Base-by-base conservation (phyloP, 371 early-diverging fungal genomes). In the Lichtheimia ramosa region DNA sequence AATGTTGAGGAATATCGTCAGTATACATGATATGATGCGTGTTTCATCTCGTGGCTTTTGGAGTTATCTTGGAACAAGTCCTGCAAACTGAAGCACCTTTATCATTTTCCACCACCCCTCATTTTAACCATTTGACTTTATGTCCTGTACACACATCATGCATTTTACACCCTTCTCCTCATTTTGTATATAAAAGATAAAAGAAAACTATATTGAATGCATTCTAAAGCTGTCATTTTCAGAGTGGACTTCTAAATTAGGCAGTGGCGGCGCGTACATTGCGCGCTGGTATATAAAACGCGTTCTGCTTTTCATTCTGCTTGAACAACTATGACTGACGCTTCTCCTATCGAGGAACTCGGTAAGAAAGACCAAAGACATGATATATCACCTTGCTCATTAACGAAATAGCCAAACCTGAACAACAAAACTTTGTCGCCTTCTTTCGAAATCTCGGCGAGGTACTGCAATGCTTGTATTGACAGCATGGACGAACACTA, bases 31-130 rank as follows among this genome's bases (percentile, higher is more conserved):
- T 51, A 89, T 93, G 68, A 87, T 91, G 51, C 73, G 88, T n/a
- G 94, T 94, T n/a, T 84, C 81, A 39, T 74, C 80, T 1, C 84
- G 88, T 57, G 87, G 89, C 7, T 93, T 91, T 57, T 91, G 89
- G 86, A 83, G 88, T 55, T 88, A 85, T 56, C 70, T 88, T 43
- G 62, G 62, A 16, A 62, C 62, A 18, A 39, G 53, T 15, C 21
- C 46, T 46, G 34, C 34, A 1, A 34, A 34, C 8, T 34, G 7
- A 1, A 7, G 8, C 10, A 34, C 10, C 2, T 0, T 34, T 10
- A 34, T 34, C 34, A 34, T 10, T 8, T 34, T 7, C 7, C 1
- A 6, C 10, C 1, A 2, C 10, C 34, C 8, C 34, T 34, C 34
- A 2, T 8, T 8, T 34, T 34, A 10, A 0, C 34, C 34, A 5